These are phyloP conservation scores for Fusarium tanahbumbuense DNA, from an alignment of 2,329 filamentous ascomycete species.

Conservation along the genomic window DNA sequence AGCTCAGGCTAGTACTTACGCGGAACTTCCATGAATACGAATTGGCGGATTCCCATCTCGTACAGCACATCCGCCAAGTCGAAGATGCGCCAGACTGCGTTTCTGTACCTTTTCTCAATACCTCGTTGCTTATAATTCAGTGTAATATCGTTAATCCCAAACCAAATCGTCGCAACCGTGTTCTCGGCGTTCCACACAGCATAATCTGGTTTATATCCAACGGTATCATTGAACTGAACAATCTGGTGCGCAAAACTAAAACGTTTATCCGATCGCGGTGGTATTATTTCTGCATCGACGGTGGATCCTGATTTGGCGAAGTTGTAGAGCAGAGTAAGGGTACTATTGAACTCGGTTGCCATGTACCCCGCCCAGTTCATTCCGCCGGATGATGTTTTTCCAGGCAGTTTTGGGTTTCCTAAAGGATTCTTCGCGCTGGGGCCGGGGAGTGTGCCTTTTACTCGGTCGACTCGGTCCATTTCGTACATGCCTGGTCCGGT, in stretches of 20 bases:
- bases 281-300: background rate
- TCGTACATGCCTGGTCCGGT: background rate
- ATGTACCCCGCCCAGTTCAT: slow-evolving; percentile 1
- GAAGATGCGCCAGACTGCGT: background rate
- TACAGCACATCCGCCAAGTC: background rate
- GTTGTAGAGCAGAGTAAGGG: slow-evolving; percentile 8
- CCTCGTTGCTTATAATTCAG: background rate
- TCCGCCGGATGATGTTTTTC: slow-evolving; percentile 2
- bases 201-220: background rate
- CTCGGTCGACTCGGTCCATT: background rate
- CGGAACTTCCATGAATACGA: background rate
- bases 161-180: slow-evolving; percentile 3
- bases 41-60: background rate
- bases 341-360: background rate
- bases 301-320: background rate
- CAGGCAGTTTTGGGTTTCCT: background rate
- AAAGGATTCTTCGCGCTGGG: background rate
- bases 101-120: background rate
- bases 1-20: background rate
- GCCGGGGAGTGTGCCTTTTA: rapidly evolving
- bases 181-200: background rate
- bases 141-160: background rate
- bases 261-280: background rate
- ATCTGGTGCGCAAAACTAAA: slow-evolving; percentile 3
- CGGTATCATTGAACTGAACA: background rate